Conservation (phyloP, 306 rosid genomes). For the Dryas drummondii region DNA sequence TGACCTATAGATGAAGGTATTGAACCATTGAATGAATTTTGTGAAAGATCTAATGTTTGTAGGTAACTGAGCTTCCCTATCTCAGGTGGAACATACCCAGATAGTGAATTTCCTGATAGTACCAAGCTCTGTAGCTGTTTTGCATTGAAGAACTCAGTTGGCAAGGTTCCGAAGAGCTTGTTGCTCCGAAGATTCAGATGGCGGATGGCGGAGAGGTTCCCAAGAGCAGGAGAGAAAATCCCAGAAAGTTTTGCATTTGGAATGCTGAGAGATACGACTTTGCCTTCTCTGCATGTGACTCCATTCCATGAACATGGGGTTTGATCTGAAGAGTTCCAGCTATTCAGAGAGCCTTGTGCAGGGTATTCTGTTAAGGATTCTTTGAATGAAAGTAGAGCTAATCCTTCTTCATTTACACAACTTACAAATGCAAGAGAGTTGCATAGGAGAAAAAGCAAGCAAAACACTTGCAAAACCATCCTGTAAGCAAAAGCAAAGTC, state of each 20-base stretch:
- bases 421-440: slow-evolving; percentile 16
- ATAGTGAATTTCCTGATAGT: slow-evolving; percentile 77
- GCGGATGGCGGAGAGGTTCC: slow-evolving; percentile 26
- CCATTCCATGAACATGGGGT: slow-evolving; percentile 40
- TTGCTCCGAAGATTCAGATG: slow-evolving; percentile 31
- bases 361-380: background rate
- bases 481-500: background rate
- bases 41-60: slow-evolving; percentile 82
- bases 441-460: slow-evolving; percentile 23
- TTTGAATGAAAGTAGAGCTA: slow-evolving; percentile 34
- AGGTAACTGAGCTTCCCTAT: slow-evolving; percentile 73
- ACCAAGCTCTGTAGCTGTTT: slow-evolving; percentile 81
- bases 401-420: slow-evolving; percentile 32
- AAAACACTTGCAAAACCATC: slow-evolving; percentile 30
- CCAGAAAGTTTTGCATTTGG: slow-evolving; percentile 29
- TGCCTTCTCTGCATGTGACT: slow-evolving; percentile 24
- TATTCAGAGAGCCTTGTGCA: slow-evolving; percentile 8
- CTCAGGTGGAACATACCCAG: slow-evolving; percentile 72
- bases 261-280: slow-evolving; percentile 28
- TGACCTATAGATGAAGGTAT: slow-evolving; percentile 53
- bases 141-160: slow-evolving; percentile 40
- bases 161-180: slow-evolving; percentile 23
- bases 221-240: slow-evolving; percentile 25
- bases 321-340: slow-evolving; percentile 31
- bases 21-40: slow-evolving; percentile 67